Evolutionary conservation across 257 asterid species (phyloP).

Genomic region (Rauvolfia tetraphylla): DNA sequence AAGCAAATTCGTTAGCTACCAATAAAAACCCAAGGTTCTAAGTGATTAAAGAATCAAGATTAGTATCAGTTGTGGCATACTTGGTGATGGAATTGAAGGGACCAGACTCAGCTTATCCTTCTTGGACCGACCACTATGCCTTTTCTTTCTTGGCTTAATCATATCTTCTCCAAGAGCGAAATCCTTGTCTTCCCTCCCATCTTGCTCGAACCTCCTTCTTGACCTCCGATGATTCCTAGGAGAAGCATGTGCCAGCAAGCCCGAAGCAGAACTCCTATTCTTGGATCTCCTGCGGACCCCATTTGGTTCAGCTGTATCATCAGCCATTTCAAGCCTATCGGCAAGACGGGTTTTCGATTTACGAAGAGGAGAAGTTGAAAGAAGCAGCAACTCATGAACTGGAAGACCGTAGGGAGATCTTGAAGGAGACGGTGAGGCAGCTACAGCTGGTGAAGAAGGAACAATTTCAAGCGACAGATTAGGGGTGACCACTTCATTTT

Average conservation of each 20-base stretch:
- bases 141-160: slow-evolving; percentile 63
- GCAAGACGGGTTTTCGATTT: slow-evolving; percentile 47
- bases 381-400: slow-evolving; percentile 53
- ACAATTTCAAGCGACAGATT: slow-evolving; percentile 64
- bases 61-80: slow-evolving; percentile 35
- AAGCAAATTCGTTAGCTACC: background rate
- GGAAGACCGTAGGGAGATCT: slow-evolving; percentile 55
- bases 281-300: slow-evolving; percentile 49
- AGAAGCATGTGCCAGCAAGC: slow-evolving; percentile 36
- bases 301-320: slow-evolving; percentile 41
- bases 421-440: slow-evolving; percentile 50
- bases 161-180: slow-evolving; percentile 50
- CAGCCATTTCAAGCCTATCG: slow-evolving; percentile 49
- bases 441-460: slow-evolving; percentile 56
- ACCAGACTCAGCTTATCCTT: slow-evolving; percentile 48
- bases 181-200: slow-evolving; percentile 65
- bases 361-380: slow-evolving; percentile 63
- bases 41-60: background rate
- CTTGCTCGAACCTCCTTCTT: slow-evolving; percentile 61
- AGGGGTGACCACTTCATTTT: slow-evolving; percentile 40
- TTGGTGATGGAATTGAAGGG: slow-evolving; percentile 36
- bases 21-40: background rate
- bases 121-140: slow-evolving; percentile 45
- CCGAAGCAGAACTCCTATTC: slow-evolving; percentile 32
- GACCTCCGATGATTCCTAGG: slow-evolving; percentile 61